These are phyloP conservation scores for Cicer cuneatum DNA, from an alignment of 306 rosid genomes.

Conservation along the genomic window DNA sequence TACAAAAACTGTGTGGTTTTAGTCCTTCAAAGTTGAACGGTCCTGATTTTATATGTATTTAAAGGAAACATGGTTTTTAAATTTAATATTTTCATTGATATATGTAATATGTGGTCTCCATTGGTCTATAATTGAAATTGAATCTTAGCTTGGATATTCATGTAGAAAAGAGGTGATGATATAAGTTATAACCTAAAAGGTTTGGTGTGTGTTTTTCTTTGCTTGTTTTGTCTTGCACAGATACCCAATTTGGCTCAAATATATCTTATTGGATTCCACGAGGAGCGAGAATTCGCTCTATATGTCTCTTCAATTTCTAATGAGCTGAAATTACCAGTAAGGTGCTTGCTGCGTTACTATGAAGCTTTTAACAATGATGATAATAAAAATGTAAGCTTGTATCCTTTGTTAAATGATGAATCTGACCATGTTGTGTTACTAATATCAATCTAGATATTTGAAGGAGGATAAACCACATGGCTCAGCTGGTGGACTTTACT, in stretches of 20 bases:
- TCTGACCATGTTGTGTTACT: conserved; percentile 33
- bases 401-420: conserved; percentile 25
- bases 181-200: conserved; percentile 14
- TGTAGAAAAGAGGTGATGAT: conserved; percentile 29
- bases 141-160: conserved; percentile 1
- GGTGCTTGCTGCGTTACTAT: conserved; percentile 53
- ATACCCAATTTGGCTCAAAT: conserved; percentile 91
- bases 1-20: not conserved
- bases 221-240: conserved; percentile 49
- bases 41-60: not conserved
- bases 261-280: conserved; percentile 84
- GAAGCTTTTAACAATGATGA: not conserved
- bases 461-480: conserved; percentile 98
- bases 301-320: conserved; percentile 91
- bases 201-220: conserved; percentile 10
- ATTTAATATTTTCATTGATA: not conserved
- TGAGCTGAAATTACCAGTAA: conserved; percentile 93
- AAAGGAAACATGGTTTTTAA: not conserved
- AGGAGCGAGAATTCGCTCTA: conserved; percentile 92
- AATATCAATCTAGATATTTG: conserved; percentile 70
- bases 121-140: conserved; percentile 28
- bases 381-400: not conserved
- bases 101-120: conserved; percentile 2
- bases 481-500: conserved; percentile 88
- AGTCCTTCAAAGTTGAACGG: not conserved